Evolutionary conservation across 2,329 filamentous ascomycete species (phyloP), one percentile per base, ranked within the genome.

Genomic region (Calycina herbarum): DNA sequence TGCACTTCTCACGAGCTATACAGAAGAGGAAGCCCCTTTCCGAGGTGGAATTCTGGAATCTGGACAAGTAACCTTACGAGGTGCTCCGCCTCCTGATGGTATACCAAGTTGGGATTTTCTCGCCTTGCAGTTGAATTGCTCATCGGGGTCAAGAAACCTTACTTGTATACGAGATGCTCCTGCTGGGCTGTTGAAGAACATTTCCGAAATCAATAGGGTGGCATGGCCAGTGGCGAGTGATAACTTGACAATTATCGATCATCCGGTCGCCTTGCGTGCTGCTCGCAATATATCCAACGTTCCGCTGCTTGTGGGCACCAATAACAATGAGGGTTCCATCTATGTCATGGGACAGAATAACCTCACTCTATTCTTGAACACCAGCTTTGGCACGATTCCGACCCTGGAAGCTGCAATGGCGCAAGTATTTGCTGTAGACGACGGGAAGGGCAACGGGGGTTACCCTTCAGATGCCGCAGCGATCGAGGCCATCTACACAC

Each of bases 1-100:
- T 31, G 78, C 1, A 82, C 48, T 51, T 42, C 54, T 29, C 57
- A 51, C 29, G 38, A 67, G 24, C 57, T 59, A 17, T 33, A 59
- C 58, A 4, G 24, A 42, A 45, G n/a, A 59, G 60, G 35, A 40
- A 17, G 35, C 65, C 7, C 65, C 65, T 15, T 68, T 65, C 54
- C 67, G 63, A 24, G 67, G 57, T 7, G 65, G 65, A 2, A 66
- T 66, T 27, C 15, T 66, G 35, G 27, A 66, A 38, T 64, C 63
- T 8, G 58, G 58, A 27, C 20, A 40, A 27, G 27, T 31, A 10
- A 29, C 54, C 29, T 17, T 29, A 17, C 11, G 54, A 33, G 27
- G 48, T 11, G n/a, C 11, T 15, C 33, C 57, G 17, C 1, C 35
- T 13, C 4, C 20, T 2, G 13, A 33, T 27, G 20, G 33, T 5